Conservation (phyloP, 768 basidiomycete genomes). For the Xerocomellus dryophilus region DNA sequence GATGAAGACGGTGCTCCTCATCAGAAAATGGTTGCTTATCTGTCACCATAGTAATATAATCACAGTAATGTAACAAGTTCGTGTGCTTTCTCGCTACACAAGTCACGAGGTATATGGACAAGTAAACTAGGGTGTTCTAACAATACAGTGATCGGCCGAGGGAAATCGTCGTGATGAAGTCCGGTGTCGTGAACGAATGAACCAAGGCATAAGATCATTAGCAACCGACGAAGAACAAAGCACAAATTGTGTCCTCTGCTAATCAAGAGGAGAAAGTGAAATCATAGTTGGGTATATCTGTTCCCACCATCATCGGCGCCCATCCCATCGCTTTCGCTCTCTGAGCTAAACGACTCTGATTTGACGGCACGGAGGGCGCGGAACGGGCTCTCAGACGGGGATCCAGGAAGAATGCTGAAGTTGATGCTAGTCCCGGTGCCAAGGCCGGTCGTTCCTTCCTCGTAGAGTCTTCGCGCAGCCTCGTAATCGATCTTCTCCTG, state of each 20-base stretch:
- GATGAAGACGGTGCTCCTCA: conserved; percentile 84
- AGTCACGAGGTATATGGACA: conserved; percentile 31
- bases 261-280: conserved; percentile 17
- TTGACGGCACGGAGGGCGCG: conserved; percentile 46
- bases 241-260: conserved; percentile 10
- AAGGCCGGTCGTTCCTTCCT: conserved; percentile 71
- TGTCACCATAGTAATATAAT: conserved; percentile 41
- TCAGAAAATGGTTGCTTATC: conserved; percentile 70
- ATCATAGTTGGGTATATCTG: conserved; percentile 37
- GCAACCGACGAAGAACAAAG: conserved; percentile 31
- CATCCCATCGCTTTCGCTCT: conserved; percentile 68
- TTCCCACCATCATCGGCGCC: conserved; percentile 47
- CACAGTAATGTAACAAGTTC: conserved; percentile 23
- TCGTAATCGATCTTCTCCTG: conserved; percentile 96
- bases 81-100: conserved; percentile 18
- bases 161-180: conserved; percentile 34
- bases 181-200: conserved; percentile 31
- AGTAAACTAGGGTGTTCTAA: conserved; percentile 36
- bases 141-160: conserved; percentile 39
- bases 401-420: conserved; percentile 75
- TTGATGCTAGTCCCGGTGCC: conserved; percentile 72
- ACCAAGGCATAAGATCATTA: conserved; percentile 25
- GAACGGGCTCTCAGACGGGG: conserved; percentile 49
- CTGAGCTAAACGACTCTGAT: conserved; percentile 59
- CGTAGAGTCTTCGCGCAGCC: conserved; percentile 78